phyloP scores from a whole-genome alignment of 2,329 filamentous ascomycete genomes.

The Escovopsis sp. region DNA sequence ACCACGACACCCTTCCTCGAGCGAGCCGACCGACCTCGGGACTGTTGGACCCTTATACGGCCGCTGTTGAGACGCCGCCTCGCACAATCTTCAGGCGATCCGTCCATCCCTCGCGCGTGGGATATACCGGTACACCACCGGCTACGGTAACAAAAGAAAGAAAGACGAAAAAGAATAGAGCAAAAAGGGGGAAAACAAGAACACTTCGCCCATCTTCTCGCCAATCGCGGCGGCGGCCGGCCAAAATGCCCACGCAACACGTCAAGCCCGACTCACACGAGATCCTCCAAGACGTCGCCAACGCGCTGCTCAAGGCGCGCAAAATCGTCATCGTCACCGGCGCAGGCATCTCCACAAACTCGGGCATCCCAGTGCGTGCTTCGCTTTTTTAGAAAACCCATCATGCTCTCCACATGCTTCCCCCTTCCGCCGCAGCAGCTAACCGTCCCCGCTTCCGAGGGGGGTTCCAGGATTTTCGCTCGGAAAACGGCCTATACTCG shows the following conservation, averaged over 20 bases:
- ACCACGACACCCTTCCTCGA: no score
- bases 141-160: no score
- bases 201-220: no score
- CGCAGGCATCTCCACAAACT: conserved; percentile 62
- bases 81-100: background rate
- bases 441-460: background rate
- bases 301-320: conserved; percentile 46
- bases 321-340: conserved; percentile 61
- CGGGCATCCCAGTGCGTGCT: conserved; percentile 50
- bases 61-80: background rate
- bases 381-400: conserved; percentile 7
- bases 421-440: no score
- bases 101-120: no score
- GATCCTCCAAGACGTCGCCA: conserved; percentile 49
- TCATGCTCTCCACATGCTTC: no score
- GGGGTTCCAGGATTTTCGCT: conserved; percentile 48
- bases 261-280: conserved; percentile 36
- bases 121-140: no score
- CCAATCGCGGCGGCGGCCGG: background rate
- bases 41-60: no score
- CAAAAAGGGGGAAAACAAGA: no score
- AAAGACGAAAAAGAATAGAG: no score
- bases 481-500: conserved; percentile 57
- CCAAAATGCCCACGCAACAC: conserved; percentile 43
- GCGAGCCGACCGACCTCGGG: no score